These are phyloP conservation scores for Crataegus laevigata DNA, from an alignment of 306 rosid species.

Conservation along the genomic window DNA sequence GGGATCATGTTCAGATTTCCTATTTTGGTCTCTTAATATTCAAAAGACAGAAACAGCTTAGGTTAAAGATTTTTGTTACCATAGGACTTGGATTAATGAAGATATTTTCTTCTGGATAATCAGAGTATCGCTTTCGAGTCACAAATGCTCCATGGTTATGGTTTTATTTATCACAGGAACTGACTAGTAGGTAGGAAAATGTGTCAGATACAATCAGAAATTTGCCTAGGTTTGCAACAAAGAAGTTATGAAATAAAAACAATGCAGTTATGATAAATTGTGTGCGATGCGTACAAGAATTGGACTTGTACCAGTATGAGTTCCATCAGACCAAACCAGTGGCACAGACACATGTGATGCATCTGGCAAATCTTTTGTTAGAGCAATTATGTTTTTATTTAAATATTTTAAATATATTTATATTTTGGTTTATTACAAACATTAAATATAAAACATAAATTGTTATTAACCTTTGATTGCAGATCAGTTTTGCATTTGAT, in stretches of 20 bases:
- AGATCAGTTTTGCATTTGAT: too few relatives aligned
- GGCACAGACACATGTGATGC: neutral
- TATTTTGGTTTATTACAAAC: too few relatives aligned
- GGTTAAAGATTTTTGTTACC: neutral
- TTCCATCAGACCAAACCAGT: constrained; percentile 19
- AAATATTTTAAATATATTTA: too few relatives aligned
- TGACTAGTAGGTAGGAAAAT: neutral
- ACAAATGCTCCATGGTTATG: neutral
- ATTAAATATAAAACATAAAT: too few relatives aligned
- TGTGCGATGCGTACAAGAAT: neutral
- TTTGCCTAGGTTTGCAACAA: neutral
- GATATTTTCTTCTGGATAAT: neutral
- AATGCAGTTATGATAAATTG: neutral
- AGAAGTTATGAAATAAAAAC: neutral
- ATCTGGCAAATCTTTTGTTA: neutral
- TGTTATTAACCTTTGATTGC: too few relatives aligned
- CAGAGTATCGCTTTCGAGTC: neutral
- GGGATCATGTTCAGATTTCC: neutral
- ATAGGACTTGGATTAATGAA: neutral
- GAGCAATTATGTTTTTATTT: too few relatives aligned
- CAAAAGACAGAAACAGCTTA: neutral
- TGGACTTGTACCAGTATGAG: constrained; percentile 15
- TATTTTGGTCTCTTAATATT: neutral
- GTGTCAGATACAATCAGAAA: neutral
- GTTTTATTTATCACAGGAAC: neutral